These are phyloP conservation scores for Vaucheria bursata DNA, from an alignment of 352 stramenopile genomes.

Conservation along the genomic window DNA sequence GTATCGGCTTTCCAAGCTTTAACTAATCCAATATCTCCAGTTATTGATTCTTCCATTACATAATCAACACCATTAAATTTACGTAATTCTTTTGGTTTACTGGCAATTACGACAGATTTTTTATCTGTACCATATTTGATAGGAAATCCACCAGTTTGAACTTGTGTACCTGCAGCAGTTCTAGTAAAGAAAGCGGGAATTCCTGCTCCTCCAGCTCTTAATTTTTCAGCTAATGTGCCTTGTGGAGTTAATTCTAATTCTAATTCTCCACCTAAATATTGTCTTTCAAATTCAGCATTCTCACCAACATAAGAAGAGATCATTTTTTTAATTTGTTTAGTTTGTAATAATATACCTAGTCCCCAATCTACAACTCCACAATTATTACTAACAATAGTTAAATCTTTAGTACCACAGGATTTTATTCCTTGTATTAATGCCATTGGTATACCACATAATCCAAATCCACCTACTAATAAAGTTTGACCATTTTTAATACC, in stretches of 20 bases:
- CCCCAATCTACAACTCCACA: constrained; percentile 83
- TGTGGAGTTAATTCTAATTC: constrained; percentile 89
- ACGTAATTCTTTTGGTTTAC: too few relatives aligned
- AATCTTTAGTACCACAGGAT: constrained; percentile 65
- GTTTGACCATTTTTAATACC: neutral
- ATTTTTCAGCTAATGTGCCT: constrained; percentile 82
- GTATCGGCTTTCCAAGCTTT: constrained; percentile 92
- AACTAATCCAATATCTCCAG: constrained; percentile 80
- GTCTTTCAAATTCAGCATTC: constrained; percentile 84
- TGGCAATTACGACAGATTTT: neutral
- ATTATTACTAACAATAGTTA: constrained; percentile 82
- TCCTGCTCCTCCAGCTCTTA: constrained; percentile 78
- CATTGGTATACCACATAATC: constrained; percentile 78
- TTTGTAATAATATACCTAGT: constrained; percentile 79
- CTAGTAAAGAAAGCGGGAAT: constrained; percentile 93
- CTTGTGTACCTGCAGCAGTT: constrained; percentile 80
- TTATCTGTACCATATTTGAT: neutral
- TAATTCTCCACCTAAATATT: constrained; percentile 52
- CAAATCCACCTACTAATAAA: constrained; percentile 67
- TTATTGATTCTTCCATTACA: constrained; percentile 89
- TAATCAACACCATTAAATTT: constrained; percentile 79
- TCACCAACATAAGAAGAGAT: constrained; percentile 92
- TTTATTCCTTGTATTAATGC: constrained; percentile 73
- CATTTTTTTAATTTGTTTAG: constrained; percentile 87
- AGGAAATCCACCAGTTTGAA: too few relatives aligned